Percentiles rank a stretch among this genome's conserved stretches.
These are phyloP conservation scores for Fusarium musae DNA, from an alignment of 2,329 filamentous ascomycete species.

Conservation along the genomic window DNA sequence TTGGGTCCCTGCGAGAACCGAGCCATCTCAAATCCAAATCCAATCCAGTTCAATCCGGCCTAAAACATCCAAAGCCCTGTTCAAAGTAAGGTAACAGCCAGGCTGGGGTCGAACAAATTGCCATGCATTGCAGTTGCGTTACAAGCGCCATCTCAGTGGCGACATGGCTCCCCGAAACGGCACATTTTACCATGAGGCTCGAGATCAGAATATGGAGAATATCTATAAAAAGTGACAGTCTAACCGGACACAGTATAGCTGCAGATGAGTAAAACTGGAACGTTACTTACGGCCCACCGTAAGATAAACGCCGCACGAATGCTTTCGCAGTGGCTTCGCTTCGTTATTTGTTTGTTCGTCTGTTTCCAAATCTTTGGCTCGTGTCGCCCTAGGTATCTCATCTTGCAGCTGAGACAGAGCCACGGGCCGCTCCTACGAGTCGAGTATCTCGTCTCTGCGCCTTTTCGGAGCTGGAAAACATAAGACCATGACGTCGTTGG, in stretches of 20 bases:
- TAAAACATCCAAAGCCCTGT: neutral
- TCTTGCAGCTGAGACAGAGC: constrained; percentile 38
- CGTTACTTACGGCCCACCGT: constrained; percentile 39
- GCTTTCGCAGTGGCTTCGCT: constrained; percentile 23
- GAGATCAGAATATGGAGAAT: constrained; percentile 31
- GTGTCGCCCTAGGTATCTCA: constrained; percentile 15
- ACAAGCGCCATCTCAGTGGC: constrained; percentile 30
- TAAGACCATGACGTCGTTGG: constrained; percentile 29
- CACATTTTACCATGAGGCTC: constrained; percentile 27
- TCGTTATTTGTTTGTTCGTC: constrained; percentile 14
- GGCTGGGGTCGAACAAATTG: constrained; percentile 8
- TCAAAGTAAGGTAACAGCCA: constrained; percentile 10
- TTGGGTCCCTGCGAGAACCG: constrained; percentile 13
- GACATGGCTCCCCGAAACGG: constrained; percentile 32
- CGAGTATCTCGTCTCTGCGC: constrained; percentile 11
- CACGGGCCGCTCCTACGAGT: constrained; percentile 9
- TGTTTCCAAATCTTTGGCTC: constrained; percentile 24
- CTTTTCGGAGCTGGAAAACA: constrained; percentile 3
- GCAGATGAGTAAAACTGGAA: constrained; percentile 32
- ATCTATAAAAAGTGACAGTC: constrained; percentile 37
- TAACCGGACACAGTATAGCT: constrained; percentile 14
- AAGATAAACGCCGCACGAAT: constrained; percentile 28
- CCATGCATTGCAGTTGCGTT: constrained; percentile 32
- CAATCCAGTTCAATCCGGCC: neutral
- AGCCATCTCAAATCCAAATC: constrained; percentile 16